Conservation (phyloP, 768 basidiomycete species). For the Kondoa malvinella region DNA sequence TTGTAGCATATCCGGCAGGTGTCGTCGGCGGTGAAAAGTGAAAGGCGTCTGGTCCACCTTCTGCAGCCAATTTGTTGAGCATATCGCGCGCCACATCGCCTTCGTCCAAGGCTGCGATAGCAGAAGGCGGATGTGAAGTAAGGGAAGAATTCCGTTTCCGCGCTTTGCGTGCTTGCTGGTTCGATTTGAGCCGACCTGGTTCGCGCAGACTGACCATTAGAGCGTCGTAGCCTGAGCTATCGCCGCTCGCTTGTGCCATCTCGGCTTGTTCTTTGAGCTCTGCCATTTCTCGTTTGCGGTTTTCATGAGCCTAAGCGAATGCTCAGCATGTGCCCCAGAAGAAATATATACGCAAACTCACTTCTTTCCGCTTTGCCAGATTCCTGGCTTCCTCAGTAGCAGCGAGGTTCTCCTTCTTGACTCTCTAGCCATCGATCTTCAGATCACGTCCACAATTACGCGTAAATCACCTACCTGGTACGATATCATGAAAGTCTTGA, state of each 20-base stretch:
- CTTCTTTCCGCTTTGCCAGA: slow-evolving; percentile 5
- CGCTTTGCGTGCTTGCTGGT: slow-evolving; percentile 4
- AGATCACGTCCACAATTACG: not conserved
- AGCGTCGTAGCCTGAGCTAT: slow-evolving; percentile 12
- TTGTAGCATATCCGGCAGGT: not conserved
- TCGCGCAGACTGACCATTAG: slow-evolving; percentile 11
- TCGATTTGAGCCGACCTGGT: not conserved
- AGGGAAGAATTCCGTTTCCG: slow-evolving; percentile 1
- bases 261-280: not conserved
- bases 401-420: slow-evolving; percentile 12
- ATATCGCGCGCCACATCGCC: not conserved
- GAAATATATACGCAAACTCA: not conserved
- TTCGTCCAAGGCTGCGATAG: not conserved
- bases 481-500: slow-evolving; percentile 90
- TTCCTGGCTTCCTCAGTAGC: slow-evolving; percentile 6
- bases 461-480: slow-evolving; percentile 37
- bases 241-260: slow-evolving; percentile 1
- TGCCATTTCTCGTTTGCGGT: not conserved
- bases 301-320: slow-evolving; percentile 2
- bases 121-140: not conserved
- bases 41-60: not conserved
- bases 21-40: not conserved
- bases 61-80: not conserved
- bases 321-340: not conserved
- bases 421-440: slow-evolving; percentile 1